phyloP scores from a whole-genome alignment of 768 basidiomycete species.

The Termitomyces titanicus region DNA sequence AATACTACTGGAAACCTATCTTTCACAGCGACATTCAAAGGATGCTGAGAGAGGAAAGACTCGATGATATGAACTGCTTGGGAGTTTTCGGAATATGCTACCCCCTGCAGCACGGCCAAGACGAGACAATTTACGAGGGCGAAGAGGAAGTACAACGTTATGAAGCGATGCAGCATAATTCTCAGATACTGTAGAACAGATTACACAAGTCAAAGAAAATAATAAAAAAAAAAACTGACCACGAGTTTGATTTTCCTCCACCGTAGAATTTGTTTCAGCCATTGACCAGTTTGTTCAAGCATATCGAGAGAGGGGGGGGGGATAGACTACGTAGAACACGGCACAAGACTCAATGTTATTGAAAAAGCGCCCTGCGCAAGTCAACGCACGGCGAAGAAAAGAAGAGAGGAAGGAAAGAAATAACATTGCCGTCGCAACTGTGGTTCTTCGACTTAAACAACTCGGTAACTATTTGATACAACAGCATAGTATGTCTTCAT shows the following conservation, averaged over 20 bases:
- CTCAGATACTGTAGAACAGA: slow-evolving; percentile 35
- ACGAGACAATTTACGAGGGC: slow-evolving; percentile 37
- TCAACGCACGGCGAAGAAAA: slow-evolving; percentile 11
- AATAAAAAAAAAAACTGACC: slow-evolving; percentile 15
- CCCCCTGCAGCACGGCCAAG: slow-evolving; percentile 37
- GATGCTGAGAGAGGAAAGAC: too few species aligned
- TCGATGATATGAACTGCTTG: slow-evolving; percentile 29
- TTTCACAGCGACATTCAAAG: too few species aligned
- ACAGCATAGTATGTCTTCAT: too few species aligned
- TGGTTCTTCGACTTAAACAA: not conserved
- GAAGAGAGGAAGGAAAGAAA: not conserved
- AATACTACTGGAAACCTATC: too few species aligned
- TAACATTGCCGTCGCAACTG: not conserved
- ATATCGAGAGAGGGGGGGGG: not conserved
- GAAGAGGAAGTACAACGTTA: slow-evolving; percentile 44
- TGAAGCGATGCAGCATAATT: slow-evolving; percentile 47
- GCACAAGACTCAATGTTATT: not conserved
- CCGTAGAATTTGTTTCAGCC: slow-evolving; percentile 20
- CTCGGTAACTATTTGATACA: not conserved
- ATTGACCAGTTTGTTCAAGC: slow-evolving; percentile 2
- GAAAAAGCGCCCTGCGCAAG: slow-evolving; percentile 9
- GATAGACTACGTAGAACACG: not conserved
- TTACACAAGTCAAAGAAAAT: not conserved
- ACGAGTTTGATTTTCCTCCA: slow-evolving; percentile 23
- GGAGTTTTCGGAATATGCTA: slow-evolving; percentile 34